Evolutionary conservation across 176 grass and related monocot genomes (phyloP).

Genomic region (Carex kokanica): DNA sequence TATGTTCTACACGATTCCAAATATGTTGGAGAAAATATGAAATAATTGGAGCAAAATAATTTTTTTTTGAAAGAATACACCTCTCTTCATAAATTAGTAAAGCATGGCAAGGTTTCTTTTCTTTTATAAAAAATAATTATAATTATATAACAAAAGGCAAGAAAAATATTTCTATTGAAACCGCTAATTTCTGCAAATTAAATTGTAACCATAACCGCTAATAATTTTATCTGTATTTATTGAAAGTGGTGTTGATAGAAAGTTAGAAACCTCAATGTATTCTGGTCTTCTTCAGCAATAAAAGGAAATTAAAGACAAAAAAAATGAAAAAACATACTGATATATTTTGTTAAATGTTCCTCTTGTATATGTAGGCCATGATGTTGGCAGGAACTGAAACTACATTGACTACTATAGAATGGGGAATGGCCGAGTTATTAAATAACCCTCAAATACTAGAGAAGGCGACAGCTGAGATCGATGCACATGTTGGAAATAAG

Average conservation of each 20-base stretch:
- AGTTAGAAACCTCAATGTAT: background rate
- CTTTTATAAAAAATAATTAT: too few species aligned
- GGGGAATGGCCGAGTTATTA: slow-evolving; percentile 28
- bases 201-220: background rate
- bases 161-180: too few species aligned
- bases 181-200: background rate
- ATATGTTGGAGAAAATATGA: too few species aligned
- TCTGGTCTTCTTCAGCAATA: background rate
- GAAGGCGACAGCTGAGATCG: slow-evolving; percentile 21
- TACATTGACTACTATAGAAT: slow-evolving; percentile 13
- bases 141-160: too few species aligned
- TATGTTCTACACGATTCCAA: background rate
- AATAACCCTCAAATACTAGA: slow-evolving; percentile 20
- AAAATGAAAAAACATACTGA: background rate
- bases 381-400: slow-evolving; percentile 33
- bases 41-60: too few species aligned
- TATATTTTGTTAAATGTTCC: background rate
- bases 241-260: background rate
- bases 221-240: too few species aligned
- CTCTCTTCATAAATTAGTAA: too few species aligned
- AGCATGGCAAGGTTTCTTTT: too few species aligned
- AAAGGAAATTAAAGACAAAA: background rate
- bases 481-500: slow-evolving; percentile 3
- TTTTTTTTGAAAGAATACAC: too few species aligned
- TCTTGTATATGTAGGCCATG: background rate